Evolutionary conservation across 176 grass and related monocot genomes (phyloP).

Genomic region (Metroxylon sagu): DNA sequence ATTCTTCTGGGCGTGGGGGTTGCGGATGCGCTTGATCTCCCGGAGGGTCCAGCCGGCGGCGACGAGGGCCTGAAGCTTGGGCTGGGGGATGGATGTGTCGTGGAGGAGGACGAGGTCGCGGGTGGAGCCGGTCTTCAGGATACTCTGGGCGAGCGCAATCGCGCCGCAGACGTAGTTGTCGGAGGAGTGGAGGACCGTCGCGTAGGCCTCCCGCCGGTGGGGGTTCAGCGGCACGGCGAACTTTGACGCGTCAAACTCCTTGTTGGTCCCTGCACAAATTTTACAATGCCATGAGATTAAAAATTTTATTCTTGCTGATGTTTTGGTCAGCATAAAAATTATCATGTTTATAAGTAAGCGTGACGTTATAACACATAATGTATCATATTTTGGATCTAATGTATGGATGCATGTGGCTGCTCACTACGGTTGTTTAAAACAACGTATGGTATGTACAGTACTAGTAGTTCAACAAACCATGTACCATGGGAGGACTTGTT

Average conservation of each 20-base stretch:
- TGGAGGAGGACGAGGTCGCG: constrained; percentile 74
- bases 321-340: no score
- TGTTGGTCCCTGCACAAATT: constrained; percentile 6
- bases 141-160: constrained; percentile 84
- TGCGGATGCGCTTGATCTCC: constrained; percentile 64
- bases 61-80: constrained; percentile 42
- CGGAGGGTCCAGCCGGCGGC: constrained; percentile 58
- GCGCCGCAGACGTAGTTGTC: constrained; percentile 85
- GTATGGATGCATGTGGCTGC: no score
- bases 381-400: no score
- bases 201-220: constrained; percentile 60
- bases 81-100: constrained; percentile 52
- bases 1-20: constrained; percentile 54
- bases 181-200: constrained; percentile 92
- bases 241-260: constrained; percentile 8
- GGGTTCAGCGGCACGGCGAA: not conserved
- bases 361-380: no score
- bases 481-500: no score
- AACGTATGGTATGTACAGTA: no score
- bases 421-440: no score
- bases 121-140: constrained; percentile 52
- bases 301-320: no score
- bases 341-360: no score
- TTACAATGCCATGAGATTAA: no score
- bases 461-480: no score